Evolutionary conservation across 805 yeast genomes (phyloP), one percentile per base, ranked within the genome.

Genomic region (Yarrowia sp.): DNA sequence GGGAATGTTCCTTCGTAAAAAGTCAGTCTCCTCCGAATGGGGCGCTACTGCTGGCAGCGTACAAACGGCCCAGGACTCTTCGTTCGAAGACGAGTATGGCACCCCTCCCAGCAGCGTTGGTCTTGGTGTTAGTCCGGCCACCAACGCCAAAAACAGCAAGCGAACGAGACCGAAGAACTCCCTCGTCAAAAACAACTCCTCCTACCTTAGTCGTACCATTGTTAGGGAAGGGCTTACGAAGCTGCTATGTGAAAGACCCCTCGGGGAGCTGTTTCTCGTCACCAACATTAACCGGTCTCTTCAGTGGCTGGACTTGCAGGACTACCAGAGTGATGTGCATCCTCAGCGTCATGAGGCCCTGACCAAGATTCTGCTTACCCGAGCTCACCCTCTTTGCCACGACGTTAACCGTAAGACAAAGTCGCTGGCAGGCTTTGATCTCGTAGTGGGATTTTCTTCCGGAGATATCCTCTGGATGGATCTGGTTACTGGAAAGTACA

Each of bases 401-500:
- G 77, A 74, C 64, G 68, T 78, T 17, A 78, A 78, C 68, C 64
- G 41, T 24, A 59, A 66, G 33, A 76, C 79, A 4, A 67, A 68
- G 40, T 66, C 74, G 26, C 59, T 70, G 24, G 69, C 68, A 33
- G 74, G 74, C 48, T 65, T 88, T 8, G 85, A 85, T 61, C 77
- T 86, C 7, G 74, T 85, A 1, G 67, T 86, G 19, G 95, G 93
- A 0, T 81, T 85, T 67, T 82, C 86, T 19, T 75, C 85, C 1
- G 91, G 93, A n/a, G 90, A 86, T 68, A 73, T 88, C 2, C 67
- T 88, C 6, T 80, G 90, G 81, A 67, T 86, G 36, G 88, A 87
- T 67, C 81, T 87, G 10, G 73, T 77, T 28, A 75, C 79, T 41
- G 76, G 77, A 72, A 79, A 79, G 65, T 84, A 82, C 72, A 72